Conservation (phyloP, 257 asterid species). For the Nicotiana sylvestris region DNA sequence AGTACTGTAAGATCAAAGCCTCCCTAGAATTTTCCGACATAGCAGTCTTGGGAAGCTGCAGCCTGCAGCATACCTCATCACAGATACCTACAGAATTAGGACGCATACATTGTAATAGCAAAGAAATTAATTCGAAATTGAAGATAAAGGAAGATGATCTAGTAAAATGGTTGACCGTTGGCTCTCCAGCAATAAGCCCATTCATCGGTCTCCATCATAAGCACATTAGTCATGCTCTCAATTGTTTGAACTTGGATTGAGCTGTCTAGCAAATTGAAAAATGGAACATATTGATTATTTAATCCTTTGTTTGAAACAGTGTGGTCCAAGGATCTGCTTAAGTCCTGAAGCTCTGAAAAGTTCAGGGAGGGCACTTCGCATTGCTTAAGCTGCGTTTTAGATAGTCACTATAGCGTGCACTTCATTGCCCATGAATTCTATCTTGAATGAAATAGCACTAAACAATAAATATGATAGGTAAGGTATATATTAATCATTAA, state of each 20-base stretch:
- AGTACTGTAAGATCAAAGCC: slow-evolving; percentile 27
- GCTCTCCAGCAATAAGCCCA: neutral
- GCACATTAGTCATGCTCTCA: neutral
- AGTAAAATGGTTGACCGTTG: neutral
- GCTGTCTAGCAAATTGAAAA: neutral
- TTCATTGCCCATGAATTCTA: too few relatives aligned
- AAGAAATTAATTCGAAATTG: neutral
- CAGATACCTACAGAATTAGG: neutral
- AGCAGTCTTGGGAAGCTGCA: neutral
- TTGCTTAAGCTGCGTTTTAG: too few relatives aligned
- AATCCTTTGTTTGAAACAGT: neutral
- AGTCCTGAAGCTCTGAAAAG: too few relatives aligned
- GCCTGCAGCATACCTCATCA: neutral
- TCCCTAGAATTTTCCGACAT: slow-evolving; percentile 7
- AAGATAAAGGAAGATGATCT: neutral
- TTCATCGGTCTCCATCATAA: neutral
- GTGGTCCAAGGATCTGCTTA: too few relatives aligned
- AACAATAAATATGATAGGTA: too few relatives aligned
- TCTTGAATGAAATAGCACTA: too few relatives aligned
- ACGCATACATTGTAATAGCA: neutral
- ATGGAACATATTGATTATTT: neutral
- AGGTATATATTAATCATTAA: too few relatives aligned
- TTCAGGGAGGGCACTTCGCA: too few relatives aligned
- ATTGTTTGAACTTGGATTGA: neutral
- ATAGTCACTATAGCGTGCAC: too few relatives aligned